Percentiles rank a stretch among this genome's conserved stretches.
These are phyloP conservation scores for Eucalyptus decipiens DNA, from an alignment of 345 rosid genomes.

Conservation along the genomic window DNA sequence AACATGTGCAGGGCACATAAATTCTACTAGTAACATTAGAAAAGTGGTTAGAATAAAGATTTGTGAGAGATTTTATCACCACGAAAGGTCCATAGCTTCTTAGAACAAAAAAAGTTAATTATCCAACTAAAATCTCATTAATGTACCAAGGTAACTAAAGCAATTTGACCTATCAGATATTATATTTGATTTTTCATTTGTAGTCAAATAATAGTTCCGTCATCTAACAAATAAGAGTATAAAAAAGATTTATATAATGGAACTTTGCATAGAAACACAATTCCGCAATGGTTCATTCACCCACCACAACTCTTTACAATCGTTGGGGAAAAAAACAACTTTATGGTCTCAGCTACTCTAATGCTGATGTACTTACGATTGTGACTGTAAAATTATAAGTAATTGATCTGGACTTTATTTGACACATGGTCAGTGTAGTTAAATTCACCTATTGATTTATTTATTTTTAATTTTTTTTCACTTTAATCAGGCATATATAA, in stretches of 20 bases:
- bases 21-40: neutral
- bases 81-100: neutral
- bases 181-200: neutral
- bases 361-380: too few relatives aligned
- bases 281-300: too few relatives aligned
- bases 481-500: too few relatives aligned
- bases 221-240: neutral
- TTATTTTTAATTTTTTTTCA: too few relatives aligned
- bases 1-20: neutral
- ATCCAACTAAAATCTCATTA: rapidly evolving
- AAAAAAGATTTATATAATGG: too few relatives aligned
- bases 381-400: rapidly evolving
- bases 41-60: neutral
- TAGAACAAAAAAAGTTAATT: rapidly evolving
- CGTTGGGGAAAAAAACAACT: neutral
- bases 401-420: rapidly evolving
- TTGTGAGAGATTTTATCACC: neutral
- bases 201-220: neutral
- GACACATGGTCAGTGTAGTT: too few relatives aligned
- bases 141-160: neutral
- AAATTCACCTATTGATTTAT: too few relatives aligned
- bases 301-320: neutral
- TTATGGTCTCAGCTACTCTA: neutral
- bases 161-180: rapidly evolving
- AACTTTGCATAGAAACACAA: too few relatives aligned